phyloP scores from a whole-genome alignment of 2,329 filamentous ascomycete genomes.

The Monilinia vaccinii-corymbosi region DNA sequence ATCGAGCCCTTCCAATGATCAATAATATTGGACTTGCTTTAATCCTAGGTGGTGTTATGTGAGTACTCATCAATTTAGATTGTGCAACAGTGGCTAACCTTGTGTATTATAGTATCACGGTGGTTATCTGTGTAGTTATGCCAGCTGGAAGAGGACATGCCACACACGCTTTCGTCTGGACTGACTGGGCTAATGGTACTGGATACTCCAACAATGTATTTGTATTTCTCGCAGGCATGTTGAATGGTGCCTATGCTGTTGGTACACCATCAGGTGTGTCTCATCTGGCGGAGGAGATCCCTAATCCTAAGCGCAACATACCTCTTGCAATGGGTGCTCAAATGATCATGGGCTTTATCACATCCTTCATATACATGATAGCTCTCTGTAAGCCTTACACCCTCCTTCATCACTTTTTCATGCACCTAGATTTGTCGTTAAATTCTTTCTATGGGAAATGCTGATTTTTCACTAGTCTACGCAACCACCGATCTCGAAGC shows the following conservation, averaged over 20 bases:
- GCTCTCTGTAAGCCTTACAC: slow-evolving; percentile 28
- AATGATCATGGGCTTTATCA: slow-evolving; percentile 41
- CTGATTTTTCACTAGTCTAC: slow-evolving; percentile 37
- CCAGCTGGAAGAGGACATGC: slow-evolving; percentile 37
- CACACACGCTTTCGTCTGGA: slow-evolving; percentile 35
- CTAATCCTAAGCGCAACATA: slow-evolving; percentile 40
- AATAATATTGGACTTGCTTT: slow-evolving; percentile 46
- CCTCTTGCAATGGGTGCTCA: slow-evolving; percentile 45
- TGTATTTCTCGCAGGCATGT: slow-evolving; percentile 49
- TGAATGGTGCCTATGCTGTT: slow-evolving; percentile 61
- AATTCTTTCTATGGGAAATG: background rate
- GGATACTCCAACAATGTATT: slow-evolving; percentile 43
- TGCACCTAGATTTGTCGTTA: no score
- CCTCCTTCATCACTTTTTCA: background rate
- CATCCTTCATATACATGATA: slow-evolving; percentile 43
- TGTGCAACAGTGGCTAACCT: background rate
- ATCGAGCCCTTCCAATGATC: slow-evolving; percentile 41
- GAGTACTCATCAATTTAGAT: background rate
- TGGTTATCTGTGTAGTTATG: slow-evolving; percentile 48
- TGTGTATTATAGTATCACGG: slow-evolving; percentile 9
- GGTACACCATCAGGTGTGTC: slow-evolving; percentile 57
- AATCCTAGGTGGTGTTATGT: slow-evolving; percentile 40
- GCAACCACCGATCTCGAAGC: slow-evolving; percentile 45
- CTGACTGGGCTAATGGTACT: slow-evolving; percentile 36
- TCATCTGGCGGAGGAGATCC: slow-evolving; percentile 58